Percentiles rank a stretch among this genome's conserved stretches.
These are phyloP conservation scores for Auriculariales sp. DNA, from an alignment of 768 basidiomycete species.

Conservation along the genomic window DNA sequence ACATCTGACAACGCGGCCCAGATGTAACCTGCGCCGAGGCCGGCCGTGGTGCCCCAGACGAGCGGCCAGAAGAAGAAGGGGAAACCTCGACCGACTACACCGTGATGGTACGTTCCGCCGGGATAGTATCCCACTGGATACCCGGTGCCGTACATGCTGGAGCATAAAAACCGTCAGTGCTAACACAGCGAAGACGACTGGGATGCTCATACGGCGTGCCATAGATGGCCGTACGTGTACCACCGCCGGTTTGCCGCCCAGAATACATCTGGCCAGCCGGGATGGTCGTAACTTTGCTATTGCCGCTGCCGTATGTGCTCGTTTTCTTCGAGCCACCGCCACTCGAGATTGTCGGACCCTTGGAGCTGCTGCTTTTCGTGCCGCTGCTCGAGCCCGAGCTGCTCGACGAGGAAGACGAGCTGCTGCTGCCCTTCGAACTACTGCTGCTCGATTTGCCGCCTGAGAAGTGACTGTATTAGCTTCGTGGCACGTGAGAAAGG, in stretches of 20 bases:
- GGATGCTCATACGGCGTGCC: constrained; percentile 34
- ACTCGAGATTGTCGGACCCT: background rate
- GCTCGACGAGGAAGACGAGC: background rate
- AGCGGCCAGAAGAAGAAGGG: constrained; percentile 59
- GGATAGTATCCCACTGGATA: constrained; percentile 28
- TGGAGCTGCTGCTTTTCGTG: background rate
- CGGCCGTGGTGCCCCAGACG: constrained; percentile 26
- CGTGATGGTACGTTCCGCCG: constrained; percentile 23
- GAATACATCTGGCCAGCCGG: constrained; percentile 25
- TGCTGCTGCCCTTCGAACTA: background rate
- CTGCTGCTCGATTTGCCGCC: too few species aligned
- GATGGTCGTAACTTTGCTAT: constrained; percentile 20
- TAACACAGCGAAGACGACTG: constrained; percentile 10
- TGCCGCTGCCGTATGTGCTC: constrained; percentile 19
- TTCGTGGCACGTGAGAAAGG: too few species aligned
- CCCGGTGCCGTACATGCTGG: constrained; percentile 45
- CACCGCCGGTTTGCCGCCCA: constrained; percentile 36
- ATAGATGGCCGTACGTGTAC: constrained; percentile 26
- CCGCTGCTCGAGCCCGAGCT: background rate
- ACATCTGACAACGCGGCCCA: too few species aligned
- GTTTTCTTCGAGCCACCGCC: background rate
- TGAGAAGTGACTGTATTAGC: too few species aligned
- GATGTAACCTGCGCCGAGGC: constrained; percentile 19
- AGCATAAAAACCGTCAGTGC: constrained; percentile 1
- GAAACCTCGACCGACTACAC: constrained; percentile 35